Percentiles rank a stretch among this genome's conserved stretches.
These are phyloP conservation scores for Leccinum olivaceopallidum DNA, from an alignment of 768 basidiomycete genomes.

Conservation along the genomic window DNA sequence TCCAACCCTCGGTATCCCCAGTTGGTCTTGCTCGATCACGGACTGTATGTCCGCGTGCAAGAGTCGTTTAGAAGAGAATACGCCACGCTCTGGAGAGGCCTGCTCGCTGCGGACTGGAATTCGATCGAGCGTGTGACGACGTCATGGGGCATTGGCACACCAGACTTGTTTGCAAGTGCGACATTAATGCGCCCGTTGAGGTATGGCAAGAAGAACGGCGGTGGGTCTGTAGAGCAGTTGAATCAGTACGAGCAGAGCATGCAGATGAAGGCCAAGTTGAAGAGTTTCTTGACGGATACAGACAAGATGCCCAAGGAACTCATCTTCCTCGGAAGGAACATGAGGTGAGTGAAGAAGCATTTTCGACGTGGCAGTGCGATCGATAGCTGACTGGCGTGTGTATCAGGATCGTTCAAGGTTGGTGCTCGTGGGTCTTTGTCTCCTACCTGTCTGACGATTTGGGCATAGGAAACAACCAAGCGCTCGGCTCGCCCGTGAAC, in stretches of 20 bases:
- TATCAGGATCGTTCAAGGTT: constrained; percentile 39
- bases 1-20: constrained; percentile 41
- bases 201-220: too few relatives aligned
- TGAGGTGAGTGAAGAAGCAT: constrained; percentile 46
- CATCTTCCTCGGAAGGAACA: constrained; percentile 75
- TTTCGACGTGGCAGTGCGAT: not conserved
- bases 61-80: constrained; percentile 74
- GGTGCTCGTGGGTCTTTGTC: not conserved
- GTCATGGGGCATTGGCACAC: constrained; percentile 69
- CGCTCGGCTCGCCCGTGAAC: constrained; percentile 84
- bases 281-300: constrained; percentile 67
- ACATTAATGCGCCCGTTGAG: too few relatives aligned
- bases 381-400: too few relatives aligned
- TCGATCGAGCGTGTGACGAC: constrained; percentile 51
- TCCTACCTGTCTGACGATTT: not conserved
- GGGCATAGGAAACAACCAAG: constrained; percentile 69
- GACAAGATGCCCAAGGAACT: constrained; percentile 78
- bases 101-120: constrained; percentile 57
- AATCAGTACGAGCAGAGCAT: constrained; percentile 61
- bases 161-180: constrained; percentile 60
- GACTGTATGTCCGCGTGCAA: constrained; percentile 76
- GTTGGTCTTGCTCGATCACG: constrained; percentile 89
- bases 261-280: constrained; percentile 64
- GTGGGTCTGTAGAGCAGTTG: too few relatives aligned
- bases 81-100: constrained; percentile 72